Evolutionary conservation across 148 eudicot genomes (phyloP).

Genomic region (Camellia sinensis): DNA sequence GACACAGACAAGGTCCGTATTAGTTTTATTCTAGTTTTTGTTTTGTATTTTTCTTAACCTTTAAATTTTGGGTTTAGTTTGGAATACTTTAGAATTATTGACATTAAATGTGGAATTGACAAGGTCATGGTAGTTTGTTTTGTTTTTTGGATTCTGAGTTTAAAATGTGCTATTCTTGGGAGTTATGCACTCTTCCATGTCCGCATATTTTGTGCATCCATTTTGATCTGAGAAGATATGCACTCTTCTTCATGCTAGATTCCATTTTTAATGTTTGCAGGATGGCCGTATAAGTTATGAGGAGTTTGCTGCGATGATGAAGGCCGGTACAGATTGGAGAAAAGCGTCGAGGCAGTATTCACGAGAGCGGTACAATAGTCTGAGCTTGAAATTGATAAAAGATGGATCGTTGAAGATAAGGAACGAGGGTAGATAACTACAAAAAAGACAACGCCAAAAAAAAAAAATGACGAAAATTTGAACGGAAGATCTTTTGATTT

Average conservation of each 20-base stretch:
- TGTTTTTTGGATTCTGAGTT: too few species aligned
- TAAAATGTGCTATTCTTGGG: neutral
- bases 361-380: conserved; percentile 62
- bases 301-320: conserved; percentile 81
- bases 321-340: conserved; percentile 86
- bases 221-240: too few species aligned
- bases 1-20: conserved; percentile 85
- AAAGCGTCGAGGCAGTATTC: conserved; percentile 83
- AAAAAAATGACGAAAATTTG: too few species aligned
- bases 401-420: conserved; percentile 52
- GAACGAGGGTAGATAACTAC: conserved; percentile 26
- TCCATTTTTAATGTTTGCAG: conserved; percentile 24
- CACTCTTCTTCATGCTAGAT: neutral
- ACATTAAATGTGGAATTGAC: neutral
- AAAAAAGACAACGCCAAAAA: too few species aligned
- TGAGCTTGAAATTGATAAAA: conserved; percentile 59
- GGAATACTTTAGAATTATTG: neutral
- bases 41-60: neutral
- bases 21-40: neutral
- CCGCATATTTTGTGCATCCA: too few species aligned
- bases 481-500: too few species aligned
- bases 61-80: neutral
- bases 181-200: too few species aligned
- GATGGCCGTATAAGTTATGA: conserved; percentile 78
- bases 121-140: too few species aligned